Percentiles rank a stretch among this genome's conserved stretches.
These are phyloP conservation scores for Viola pubescens DNA, from an alignment of 441 rosid species.

Conservation along the genomic window DNA sequence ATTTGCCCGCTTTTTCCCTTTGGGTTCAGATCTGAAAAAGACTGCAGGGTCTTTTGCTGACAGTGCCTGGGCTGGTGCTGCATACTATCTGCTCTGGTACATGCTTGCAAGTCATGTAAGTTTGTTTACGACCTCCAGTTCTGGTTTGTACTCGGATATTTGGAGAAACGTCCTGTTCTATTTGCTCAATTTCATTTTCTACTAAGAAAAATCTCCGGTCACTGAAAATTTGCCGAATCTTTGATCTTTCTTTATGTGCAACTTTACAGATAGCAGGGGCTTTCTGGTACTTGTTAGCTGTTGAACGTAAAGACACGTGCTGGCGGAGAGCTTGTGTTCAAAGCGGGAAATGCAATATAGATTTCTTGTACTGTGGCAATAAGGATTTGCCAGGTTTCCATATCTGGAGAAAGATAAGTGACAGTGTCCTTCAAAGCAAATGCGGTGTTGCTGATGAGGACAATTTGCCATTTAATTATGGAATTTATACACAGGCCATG, in stretches of 20 bases:
- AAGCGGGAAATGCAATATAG: constrained; percentile 32
- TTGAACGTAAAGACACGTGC: constrained; percentile 70
- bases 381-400: constrained; percentile 29
- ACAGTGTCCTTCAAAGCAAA: constrained; percentile 26
- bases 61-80: constrained; percentile 83
- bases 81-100: constrained; percentile 92
- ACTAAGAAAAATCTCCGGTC: too few relatives aligned
- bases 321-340: constrained; percentile 53
- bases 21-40: constrained; percentile 75
- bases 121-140: neutral
- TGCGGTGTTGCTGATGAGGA: constrained; percentile 32
- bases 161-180: neutral
- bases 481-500: constrained; percentile 74
- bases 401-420: constrained; percentile 44
- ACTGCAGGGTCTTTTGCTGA: constrained; percentile 86
- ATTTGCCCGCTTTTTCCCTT: constrained; percentile 61
- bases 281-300: constrained; percentile 74
- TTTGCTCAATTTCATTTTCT: neutral
- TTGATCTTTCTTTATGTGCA: constrained; percentile 10
- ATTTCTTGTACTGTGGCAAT: constrained; percentile 68
- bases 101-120: constrained; percentile 79
- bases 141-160: neutral
- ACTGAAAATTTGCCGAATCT: neutral
- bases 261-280: constrained; percentile 63
- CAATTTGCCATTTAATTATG: constrained; percentile 43